These are phyloP conservation scores for Zanthoxylum bungeanum DNA, from an alignment of 345 rosid genomes.

Conservation along the genomic window DNA sequence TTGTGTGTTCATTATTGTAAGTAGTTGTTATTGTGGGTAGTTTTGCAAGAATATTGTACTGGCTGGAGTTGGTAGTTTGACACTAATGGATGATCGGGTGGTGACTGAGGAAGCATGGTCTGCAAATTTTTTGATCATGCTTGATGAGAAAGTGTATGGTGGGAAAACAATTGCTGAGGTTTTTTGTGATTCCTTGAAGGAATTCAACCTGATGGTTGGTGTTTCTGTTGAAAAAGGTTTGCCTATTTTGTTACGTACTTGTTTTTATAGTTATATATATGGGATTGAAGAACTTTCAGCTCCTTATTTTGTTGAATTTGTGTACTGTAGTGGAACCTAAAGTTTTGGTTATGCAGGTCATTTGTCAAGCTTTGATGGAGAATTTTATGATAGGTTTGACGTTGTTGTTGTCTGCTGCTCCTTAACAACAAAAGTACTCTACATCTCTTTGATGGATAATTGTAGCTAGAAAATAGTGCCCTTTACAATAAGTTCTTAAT, in stretches of 20 bases:
- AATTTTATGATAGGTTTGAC: slow-evolving; percentile 72
- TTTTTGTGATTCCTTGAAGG: slow-evolving; percentile 76
- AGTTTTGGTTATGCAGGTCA: slow-evolving; percentile 51
- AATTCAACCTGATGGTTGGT: slow-evolving; percentile 89
- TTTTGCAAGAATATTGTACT: slow-evolving; percentile 96
- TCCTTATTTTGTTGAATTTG: neutral
- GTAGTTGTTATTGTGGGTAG: slow-evolving; percentile 32
- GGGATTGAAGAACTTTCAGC: neutral
- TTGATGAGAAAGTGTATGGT: slow-evolving; percentile 42
- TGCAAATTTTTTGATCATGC: slow-evolving; percentile 76
- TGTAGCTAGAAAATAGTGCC: neutral
- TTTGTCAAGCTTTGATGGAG: slow-evolving; percentile 46
- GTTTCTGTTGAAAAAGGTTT: slow-evolving; percentile 80
- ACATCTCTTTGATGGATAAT: neutral
- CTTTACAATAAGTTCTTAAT: neutral
- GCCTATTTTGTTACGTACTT: neutral
- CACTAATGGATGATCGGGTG: slow-evolving; percentile 70
- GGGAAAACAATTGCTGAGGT: slow-evolving; percentile 83
- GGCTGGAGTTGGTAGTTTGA: slow-evolving; percentile 92
- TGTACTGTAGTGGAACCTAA: neutral
- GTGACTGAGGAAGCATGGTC: slow-evolving; percentile 57
- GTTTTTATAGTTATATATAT: neutral
- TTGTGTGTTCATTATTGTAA: neutral
- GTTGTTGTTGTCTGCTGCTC: slow-evolving; percentile 64
- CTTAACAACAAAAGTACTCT: slow-evolving; percentile 53